A percentile compares a stretch with the other conserved stretches of the same genome.
These are phyloP conservation scores for Tuber melanosporum DNA, from an alignment of 495 filamentous ascomycete genomes.

Conservation along the genomic window DNA sequence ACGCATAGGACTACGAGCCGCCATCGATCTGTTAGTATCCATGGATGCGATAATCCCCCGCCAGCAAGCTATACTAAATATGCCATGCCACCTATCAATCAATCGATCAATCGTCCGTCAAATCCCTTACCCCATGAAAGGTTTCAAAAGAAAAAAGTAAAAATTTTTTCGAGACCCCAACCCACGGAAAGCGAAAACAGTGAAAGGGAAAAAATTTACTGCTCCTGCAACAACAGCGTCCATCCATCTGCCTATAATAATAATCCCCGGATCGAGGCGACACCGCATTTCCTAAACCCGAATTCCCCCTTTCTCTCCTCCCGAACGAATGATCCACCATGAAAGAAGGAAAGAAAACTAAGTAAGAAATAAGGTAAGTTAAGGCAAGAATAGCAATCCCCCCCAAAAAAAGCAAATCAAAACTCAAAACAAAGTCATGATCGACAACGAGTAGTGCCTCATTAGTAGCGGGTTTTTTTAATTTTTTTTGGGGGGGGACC, in stretches of 20 bases:
- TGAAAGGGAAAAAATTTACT: neutral
- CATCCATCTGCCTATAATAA: neutral
- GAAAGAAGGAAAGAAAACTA: constrained; percentile 25
- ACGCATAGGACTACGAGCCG: too few relatives aligned
- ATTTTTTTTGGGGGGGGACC: neutral
- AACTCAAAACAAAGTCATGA: constrained; percentile 26
- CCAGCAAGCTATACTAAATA: neutral
- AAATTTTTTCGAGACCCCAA: neutral
- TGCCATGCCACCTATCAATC: neutral
- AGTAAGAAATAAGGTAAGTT: constrained; percentile 28
- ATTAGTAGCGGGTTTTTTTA: neutral
- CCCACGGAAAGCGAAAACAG: neutral
- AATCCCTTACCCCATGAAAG: constrained; percentile 1
- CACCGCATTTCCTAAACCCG: neutral
- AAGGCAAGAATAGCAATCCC: constrained; percentile 28
- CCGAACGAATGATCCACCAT: constrained; percentile 5
- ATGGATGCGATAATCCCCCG: neutral
- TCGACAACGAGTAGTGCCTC: neutral
- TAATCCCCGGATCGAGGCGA: neutral
- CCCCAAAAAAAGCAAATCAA: constrained; percentile 13
- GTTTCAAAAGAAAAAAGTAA: neutral
- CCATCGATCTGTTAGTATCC: neutral
- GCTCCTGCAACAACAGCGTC: neutral
- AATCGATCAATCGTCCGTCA: neutral
- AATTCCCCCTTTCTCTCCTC: neutral